Percentiles rank a stretch among this genome's conserved stretches.
phyloP scores from a whole-genome alignment of 78 protist genomes.

The Corallochytrium limacisporum region DNA sequence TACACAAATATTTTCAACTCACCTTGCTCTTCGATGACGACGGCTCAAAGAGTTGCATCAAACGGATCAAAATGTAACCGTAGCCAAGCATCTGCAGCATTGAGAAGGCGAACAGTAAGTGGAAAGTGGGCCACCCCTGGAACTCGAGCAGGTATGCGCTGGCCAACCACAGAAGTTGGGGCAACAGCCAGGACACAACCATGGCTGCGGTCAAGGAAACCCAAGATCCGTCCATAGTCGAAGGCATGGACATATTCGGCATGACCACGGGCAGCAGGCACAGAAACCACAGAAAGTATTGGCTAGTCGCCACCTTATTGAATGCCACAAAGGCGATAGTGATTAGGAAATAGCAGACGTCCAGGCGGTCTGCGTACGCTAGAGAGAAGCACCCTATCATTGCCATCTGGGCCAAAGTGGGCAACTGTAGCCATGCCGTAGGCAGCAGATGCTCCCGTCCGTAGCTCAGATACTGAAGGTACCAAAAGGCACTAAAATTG shows the following conservation, averaged over 20 bases:
- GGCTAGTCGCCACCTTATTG: constrained; percentile 80
- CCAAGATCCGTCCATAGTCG: neutral
- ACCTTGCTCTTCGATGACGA: too few species aligned
- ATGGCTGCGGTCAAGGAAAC: neutral
- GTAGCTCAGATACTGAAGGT: constrained; percentile 41
- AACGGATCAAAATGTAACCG: too few species aligned
- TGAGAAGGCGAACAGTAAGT: too few species aligned
- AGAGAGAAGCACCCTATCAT: neutral
- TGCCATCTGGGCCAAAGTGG: neutral
- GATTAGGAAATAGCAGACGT: constrained; percentile 20
- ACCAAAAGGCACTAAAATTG: constrained; percentile 79
- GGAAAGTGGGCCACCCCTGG: neutral
- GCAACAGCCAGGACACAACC: neutral
- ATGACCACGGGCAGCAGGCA: constrained; percentile 9
- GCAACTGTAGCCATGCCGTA: too few species aligned
- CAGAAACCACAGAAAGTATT: constrained; percentile 24
- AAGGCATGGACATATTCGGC: neutral
- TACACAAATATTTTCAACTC: too few species aligned
- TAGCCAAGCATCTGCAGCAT: too few species aligned
- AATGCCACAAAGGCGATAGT: constrained; percentile 79
- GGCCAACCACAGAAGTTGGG: constrained; percentile 3
- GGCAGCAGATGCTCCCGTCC: too few species aligned
- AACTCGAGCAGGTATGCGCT: neutral
- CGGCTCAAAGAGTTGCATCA: too few species aligned
- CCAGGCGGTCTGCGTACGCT: constrained; percentile 30